These are phyloP conservation scores for Camellia lanceoleosa DNA, from an alignment of 148 eudicot species.

Conservation along the genomic window DNA sequence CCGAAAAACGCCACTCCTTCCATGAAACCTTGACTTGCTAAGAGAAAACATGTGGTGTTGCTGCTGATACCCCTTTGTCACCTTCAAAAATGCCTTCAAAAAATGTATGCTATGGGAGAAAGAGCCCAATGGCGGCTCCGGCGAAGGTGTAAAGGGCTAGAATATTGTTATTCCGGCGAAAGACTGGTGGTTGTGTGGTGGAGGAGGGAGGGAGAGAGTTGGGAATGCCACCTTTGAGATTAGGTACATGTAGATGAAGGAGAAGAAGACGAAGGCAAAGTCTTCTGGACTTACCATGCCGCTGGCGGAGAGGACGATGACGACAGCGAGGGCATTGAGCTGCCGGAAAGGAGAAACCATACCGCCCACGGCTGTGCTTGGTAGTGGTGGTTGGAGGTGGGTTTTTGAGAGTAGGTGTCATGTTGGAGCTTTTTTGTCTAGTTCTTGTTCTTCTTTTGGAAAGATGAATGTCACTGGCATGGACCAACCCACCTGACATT, in stretches of 20 bases:
- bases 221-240: conserved; percentile 61
- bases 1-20: conserved; percentile 57
- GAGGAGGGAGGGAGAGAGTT: conserved; percentile 15
- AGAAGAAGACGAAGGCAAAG: conserved; percentile 39
- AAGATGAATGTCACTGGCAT: conserved; percentile 31
- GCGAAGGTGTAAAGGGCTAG: conserved; percentile 33
- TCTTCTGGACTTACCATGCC: conserved; percentile 51
- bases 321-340: conserved; percentile 39
- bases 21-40: conserved; percentile 70
- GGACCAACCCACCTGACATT: conserved; percentile 57
- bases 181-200: conserved; percentile 26
- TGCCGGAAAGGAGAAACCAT: conserved; percentile 44
- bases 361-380: background rate
- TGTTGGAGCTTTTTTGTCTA: too few species aligned
- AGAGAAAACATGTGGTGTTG: conserved; percentile 68
- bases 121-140: conserved; percentile 55
- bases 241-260: conserved; percentile 52
- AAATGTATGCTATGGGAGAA: conserved; percentile 58
- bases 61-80: conserved; percentile 62
- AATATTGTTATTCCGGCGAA: conserved; percentile 30
- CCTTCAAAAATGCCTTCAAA: conserved; percentile 55
- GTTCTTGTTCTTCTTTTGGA: conserved; percentile 28
- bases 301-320: conserved; percentile 41
- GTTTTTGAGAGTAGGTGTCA: too few species aligned
- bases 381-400: background rate